Conservation (phyloP, 2,329 filamentous ascomycete species). For the Byssoonygena ceratinophila region DNA sequence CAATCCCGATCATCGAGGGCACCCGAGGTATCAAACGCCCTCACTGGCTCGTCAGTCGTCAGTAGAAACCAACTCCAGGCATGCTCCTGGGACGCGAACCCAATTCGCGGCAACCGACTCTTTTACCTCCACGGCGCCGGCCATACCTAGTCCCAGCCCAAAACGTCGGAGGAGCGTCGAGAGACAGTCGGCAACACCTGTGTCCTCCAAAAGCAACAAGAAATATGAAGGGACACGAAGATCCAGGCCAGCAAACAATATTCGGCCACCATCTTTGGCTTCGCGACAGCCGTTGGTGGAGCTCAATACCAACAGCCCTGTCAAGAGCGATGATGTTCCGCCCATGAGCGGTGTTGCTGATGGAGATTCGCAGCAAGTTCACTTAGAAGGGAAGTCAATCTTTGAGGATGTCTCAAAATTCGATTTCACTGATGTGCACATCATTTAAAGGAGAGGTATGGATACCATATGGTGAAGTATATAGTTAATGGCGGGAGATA, state of each 20-base stretch:
- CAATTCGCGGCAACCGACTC: conserved; percentile 16
- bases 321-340: not conserved
- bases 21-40: not conserved
- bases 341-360: not conserved
- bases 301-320: not conserved
- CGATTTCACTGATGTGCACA: not conserved
- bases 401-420: not conserved
- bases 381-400: not conserved
- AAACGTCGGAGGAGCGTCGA: conserved; percentile 23
- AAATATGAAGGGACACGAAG: not conserved
- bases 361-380: not conserved
- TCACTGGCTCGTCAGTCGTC: not conserved
- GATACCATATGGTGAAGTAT: too few relatives aligned
- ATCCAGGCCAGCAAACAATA: too few relatives aligned
- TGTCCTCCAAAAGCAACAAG: not conserved
- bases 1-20: not conserved
- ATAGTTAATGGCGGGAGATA: too few relatives aligned
- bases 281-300: not conserved
- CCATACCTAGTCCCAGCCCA: conserved; percentile 19
- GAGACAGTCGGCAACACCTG: not conserved
- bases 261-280: not conserved
- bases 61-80: not conserved
- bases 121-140: conserved; percentile 17
- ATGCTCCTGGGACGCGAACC: not conserved
- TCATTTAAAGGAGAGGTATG: too few relatives aligned